phyloP scores from a whole-genome alignment of 371 early-diverging fungal species.

The Aphelidium insulamus region DNA sequence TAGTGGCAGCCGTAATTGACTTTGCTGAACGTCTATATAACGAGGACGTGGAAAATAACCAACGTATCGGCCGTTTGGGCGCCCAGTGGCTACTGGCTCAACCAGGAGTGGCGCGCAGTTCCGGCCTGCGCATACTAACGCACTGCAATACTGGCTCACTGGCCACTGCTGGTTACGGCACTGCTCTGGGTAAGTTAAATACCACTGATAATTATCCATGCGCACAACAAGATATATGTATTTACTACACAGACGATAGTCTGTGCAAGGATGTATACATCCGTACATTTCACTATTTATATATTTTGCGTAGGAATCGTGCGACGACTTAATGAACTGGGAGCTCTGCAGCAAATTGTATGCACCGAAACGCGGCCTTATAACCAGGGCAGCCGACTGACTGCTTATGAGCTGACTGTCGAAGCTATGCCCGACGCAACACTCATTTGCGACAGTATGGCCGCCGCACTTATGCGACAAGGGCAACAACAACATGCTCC shows the following conservation, averaged over 20 bases:
- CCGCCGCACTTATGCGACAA: conserved; percentile 45
- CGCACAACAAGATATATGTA: no score
- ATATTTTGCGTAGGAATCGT: conserved; percentile 40
- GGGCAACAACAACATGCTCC: conserved; percentile 21
- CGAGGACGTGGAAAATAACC: conserved; percentile 67
- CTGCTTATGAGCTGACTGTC: conserved; percentile 80
- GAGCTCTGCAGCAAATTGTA: conserved; percentile 46
- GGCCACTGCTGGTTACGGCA: conserved; percentile 68
- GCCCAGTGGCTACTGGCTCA: conserved; percentile 28
- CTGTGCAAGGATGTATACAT: background rate
- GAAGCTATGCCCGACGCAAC: conserved; percentile 75
- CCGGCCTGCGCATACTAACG: conserved; percentile 33
- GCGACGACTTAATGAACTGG: conserved; percentile 35
- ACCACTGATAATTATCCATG: no score
- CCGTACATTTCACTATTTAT: background rate
- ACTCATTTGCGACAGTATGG: conserved; percentile 79
- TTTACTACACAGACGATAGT: no score
- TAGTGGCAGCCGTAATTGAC: background rate
- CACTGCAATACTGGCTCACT: conserved; percentile 91
- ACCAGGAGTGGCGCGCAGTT: background rate
- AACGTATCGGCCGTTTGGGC: conserved; percentile 63
- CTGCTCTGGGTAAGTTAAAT: conserved; percentile 33
- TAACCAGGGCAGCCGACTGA: conserved; percentile 84
- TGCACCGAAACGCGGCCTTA: conserved; percentile 94
- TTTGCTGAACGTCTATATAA: background rate